Conservation (phyloP, 345 rosid species). For the Mercurialis annua region DNA sequence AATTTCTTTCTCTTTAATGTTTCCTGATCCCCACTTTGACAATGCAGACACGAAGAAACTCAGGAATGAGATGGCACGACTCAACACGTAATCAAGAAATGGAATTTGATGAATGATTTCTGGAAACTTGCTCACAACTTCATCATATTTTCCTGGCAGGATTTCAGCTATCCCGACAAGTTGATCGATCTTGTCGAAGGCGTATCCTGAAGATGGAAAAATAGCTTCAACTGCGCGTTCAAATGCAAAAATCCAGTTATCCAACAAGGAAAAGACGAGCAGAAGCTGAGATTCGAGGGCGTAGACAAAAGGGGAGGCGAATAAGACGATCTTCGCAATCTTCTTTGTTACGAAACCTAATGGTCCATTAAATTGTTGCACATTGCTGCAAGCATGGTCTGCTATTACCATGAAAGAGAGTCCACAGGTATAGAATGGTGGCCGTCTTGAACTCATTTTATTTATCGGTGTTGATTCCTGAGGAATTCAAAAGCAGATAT, state of each 20-base stretch:
- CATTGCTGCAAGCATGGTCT: constrained; percentile 35
- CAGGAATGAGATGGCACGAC: constrained; percentile 38
- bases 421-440: constrained; percentile 60
- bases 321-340: constrained; percentile 17
- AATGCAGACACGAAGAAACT: constrained; percentile 25
- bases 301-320: constrained; percentile 23
- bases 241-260: constrained; percentile 43
- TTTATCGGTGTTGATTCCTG: constrained; percentile 20
- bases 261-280: constrained; percentile 35
- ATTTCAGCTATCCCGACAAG: constrained; percentile 35
- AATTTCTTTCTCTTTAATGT: constrained; percentile 50
- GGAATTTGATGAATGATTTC: constrained; percentile 29
- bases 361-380: constrained; percentile 34
- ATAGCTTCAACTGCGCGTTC: constrained; percentile 37
- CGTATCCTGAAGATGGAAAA: constrained; percentile 46
- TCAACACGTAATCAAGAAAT: constrained; percentile 32
- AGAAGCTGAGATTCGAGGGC: constrained; percentile 35
- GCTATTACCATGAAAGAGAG: constrained; percentile 34
- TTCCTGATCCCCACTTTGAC: constrained; percentile 30
- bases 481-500: neutral
- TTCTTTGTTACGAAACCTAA: constrained; percentile 26
- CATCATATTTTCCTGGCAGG: constrained; percentile 50
- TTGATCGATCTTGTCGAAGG: constrained; percentile 44
- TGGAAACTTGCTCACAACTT: constrained; percentile 25
- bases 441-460: constrained; percentile 34